These are phyloP conservation scores for Wickerhamomyces ciferrii DNA, from an alignment of 805 yeast genomes.

Conservation along the genomic window DNA sequence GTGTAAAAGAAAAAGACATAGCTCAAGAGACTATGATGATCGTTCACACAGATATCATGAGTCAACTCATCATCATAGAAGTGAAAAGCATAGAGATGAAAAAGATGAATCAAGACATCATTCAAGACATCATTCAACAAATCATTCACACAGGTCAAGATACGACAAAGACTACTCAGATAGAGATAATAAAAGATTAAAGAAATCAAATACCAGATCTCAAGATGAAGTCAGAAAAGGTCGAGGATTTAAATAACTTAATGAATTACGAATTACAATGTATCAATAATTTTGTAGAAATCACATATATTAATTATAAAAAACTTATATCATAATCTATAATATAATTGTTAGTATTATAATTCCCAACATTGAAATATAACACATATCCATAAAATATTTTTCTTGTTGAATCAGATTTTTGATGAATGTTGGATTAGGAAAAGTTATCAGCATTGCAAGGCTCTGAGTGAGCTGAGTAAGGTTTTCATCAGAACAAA, in stretches of 20 bases:
- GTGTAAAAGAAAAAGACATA: no score
- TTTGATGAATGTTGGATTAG: conserved; percentile 18
- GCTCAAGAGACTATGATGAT: not conserved
- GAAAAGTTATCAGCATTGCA: conserved; percentile 13
- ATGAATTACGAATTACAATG: not conserved
- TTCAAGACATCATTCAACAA: no score
- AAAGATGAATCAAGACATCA: not conserved
- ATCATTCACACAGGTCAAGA: not conserved
- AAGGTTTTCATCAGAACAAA: conserved; percentile 13
- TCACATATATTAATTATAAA: not conserved
- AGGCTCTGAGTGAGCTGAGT: conserved; percentile 21
- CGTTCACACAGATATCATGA: not conserved
- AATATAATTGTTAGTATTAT: not conserved
- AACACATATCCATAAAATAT: no score
- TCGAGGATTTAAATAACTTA: not conserved
- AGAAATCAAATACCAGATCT: not conserved
- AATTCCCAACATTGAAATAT: not conserved
- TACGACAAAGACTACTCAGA: not conserved
- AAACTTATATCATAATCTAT: no score
- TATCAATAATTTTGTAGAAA: not conserved
- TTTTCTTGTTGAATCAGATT: conserved; percentile 7
- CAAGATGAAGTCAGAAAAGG: not conserved
- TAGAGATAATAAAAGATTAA: not conserved
- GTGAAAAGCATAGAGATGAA: not conserved
- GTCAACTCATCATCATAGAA: not conserved